phyloP scores from a whole-genome alignment of 2,329 filamentous ascomycete species.

The Claviceps arundinis region DNA sequence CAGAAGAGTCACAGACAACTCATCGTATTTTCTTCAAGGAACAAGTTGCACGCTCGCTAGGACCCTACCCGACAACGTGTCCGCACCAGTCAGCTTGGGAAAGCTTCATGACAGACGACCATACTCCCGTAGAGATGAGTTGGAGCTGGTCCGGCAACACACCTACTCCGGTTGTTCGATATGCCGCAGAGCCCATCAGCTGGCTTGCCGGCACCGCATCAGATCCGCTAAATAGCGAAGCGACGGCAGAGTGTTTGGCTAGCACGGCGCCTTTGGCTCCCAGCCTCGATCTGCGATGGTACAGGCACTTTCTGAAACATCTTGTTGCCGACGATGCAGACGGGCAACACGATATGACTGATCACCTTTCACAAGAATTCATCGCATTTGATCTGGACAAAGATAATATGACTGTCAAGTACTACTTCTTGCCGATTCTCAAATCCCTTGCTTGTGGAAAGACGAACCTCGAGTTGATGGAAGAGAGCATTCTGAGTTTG shows the following conservation, averaged over 20 bases:
- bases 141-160: conserved; percentile 19
- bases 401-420: background rate
- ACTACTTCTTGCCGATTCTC: background rate
- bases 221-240: conserved; percentile 10
- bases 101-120: conserved; percentile 28
- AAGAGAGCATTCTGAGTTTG: background rate
- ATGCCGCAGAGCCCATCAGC: conserved; percentile 20
- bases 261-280: background rate
- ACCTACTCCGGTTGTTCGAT: conserved; percentile 16
- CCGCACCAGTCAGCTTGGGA: conserved; percentile 12
- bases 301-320: background rate
- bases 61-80: background rate
- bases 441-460: background rate
- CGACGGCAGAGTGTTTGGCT: background rate
- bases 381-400: background rate
- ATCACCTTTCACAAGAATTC: background rate
- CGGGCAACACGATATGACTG: background rate
- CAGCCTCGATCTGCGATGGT: background rate
- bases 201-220: conserved; percentile 12
- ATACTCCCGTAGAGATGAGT: conserved; percentile 23
- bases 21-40: background rate
- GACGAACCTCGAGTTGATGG: background rate
- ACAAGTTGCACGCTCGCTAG: background rate
- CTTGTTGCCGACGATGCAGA: background rate
- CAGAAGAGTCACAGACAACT: background rate